Evolutionary conservation across 2,329 filamentous ascomycete genomes (phyloP).

Genomic region (Fusarium torulosum): DNA sequence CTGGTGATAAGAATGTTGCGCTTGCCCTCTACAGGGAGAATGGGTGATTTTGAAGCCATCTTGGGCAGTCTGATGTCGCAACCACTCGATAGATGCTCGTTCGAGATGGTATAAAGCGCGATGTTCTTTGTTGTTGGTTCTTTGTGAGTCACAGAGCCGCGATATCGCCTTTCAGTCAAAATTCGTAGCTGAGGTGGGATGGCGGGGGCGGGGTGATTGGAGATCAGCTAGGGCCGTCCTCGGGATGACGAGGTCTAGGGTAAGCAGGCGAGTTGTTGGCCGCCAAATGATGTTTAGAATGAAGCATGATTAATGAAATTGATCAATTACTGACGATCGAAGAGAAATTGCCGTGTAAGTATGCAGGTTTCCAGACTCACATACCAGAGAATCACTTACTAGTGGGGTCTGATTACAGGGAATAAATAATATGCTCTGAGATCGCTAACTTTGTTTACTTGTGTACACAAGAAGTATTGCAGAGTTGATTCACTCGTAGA

Average conservation of each 20-base stretch:
- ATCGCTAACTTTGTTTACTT: too few relatives aligned
- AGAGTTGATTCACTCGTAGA: too few relatives aligned
- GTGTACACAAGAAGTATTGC: too few relatives aligned
- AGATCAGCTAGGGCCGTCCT: background rate
- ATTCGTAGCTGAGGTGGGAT: constrained; percentile 40
- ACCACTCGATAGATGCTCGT: constrained; percentile 3
- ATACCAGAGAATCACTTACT: too few relatives aligned
- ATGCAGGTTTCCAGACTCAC: too few relatives aligned
- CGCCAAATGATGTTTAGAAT: background rate
- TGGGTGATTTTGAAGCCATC: constrained; percentile 53
- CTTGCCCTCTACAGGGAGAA: constrained; percentile 78
- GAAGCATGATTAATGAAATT: too few relatives aligned
- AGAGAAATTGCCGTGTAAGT: too few relatives aligned
- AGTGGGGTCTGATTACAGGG: too few relatives aligned
- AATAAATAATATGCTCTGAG: too few relatives aligned
- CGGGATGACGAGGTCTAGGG: constrained; percentile 21
- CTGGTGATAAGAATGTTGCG: constrained; percentile 91
- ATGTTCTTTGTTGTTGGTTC: constrained; percentile 9
- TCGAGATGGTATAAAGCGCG: background rate
- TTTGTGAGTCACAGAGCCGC: constrained; percentile 45
- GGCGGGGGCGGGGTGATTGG: constrained; percentile 43
- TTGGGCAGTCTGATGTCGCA: constrained; percentile 22
- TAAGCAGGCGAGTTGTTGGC: background rate
- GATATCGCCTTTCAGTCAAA: constrained; percentile 44
- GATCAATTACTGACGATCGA: too few relatives aligned